Conservation (phyloP, 768 basidiomycete genomes). For the Pisolithus microcarpus region DNA sequence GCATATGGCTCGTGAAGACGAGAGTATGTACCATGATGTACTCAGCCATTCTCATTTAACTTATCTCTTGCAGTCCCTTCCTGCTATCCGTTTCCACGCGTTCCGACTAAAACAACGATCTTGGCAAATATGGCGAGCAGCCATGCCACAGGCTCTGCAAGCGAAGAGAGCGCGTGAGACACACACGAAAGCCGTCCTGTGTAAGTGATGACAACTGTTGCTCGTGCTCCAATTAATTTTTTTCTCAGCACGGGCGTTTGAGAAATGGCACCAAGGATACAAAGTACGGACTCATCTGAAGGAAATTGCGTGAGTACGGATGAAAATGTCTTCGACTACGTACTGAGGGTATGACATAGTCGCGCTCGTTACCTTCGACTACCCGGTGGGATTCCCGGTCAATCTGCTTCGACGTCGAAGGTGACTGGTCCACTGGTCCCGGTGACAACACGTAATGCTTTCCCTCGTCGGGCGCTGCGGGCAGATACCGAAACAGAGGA, state of each 20-base stretch:
- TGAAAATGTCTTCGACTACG: slow-evolving; percentile 17
- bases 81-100: slow-evolving; percentile 72
- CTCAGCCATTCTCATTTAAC: slow-evolving; percentile 5
- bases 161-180: slow-evolving; percentile 58
- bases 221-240: slow-evolving; percentile 3
- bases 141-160: slow-evolving; percentile 64
- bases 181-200: slow-evolving; percentile 46
- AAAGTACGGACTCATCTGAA: slow-evolving; percentile 67
- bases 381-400: slow-evolving; percentile 46
- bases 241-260: slow-evolving; percentile 42
- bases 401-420: slow-evolving; percentile 20
- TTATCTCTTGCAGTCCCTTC: slow-evolving; percentile 49
- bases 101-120: slow-evolving; percentile 50
- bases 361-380: slow-evolving; percentile 78
- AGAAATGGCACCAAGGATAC: slow-evolving; percentile 63
- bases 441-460: slow-evolving; percentile 24
- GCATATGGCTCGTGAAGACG: slow-evolving; percentile 69
- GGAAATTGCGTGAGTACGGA: slow-evolving; percentile 68
- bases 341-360: slow-evolving; percentile 31
- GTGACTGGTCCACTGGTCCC: slow-evolving; percentile 20
- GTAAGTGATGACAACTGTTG: slow-evolving; percentile 36
- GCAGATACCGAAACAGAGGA: slow-evolving; percentile 27
- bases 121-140: slow-evolving; percentile 61
- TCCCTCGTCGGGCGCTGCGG: slow-evolving; percentile 21
- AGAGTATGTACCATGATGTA: slow-evolving; percentile 37